Evolutionary conservation across 371 early-diverging fungal species (phyloP), one percentile per base, ranked within the genome.

Genomic region (Rhizomucor pusillus): DNA sequence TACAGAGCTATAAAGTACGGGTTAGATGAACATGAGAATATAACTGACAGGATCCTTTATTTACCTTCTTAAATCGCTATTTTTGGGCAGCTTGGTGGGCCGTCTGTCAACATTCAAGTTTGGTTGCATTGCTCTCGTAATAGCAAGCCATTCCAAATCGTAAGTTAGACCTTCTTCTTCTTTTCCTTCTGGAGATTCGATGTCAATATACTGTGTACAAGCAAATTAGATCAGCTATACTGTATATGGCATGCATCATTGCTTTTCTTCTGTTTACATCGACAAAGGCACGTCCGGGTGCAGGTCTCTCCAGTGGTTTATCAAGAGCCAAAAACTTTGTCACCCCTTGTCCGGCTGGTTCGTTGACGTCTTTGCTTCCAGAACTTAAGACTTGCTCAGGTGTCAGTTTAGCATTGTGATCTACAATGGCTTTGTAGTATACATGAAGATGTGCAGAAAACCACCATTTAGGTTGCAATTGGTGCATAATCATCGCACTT

Each of bases 381-480:
- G 12, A 80, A 86, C 54, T 89, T 88, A 5, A 85, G 85, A 50
- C 85, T 87, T 23, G 54, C 7, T 24, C 36, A 20, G 36, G 20
- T 45, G 18, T 24, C 43, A 52, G 35, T 23, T 23, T 40, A 51
- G 16, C 20, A 14, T 16, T 48, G 29, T 93, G 84, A 12, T 66
- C 46, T 9, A 90, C 79, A 0, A 85, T 22, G 1, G 95, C 97
- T 22, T 87, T 69, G 64, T 85, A 97, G 23, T 89, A 82, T n/a
- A 95, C 94, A 60, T 98, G 98, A 54, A 96, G 59, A 65, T 93
- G 93, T 2, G 96, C 96, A 7, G 95, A 68, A 60, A 95, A 95
- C 99, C 99, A 99, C 67, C 81, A 90, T 1, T 65, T 54, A 3
- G 99, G 99, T 43, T 86, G 75, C 35, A 98, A 47, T 29, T 77